Evolutionary conservation across 176 grass and related monocot species (phyloP).

Genomic region (Zoysia pacifica): DNA sequence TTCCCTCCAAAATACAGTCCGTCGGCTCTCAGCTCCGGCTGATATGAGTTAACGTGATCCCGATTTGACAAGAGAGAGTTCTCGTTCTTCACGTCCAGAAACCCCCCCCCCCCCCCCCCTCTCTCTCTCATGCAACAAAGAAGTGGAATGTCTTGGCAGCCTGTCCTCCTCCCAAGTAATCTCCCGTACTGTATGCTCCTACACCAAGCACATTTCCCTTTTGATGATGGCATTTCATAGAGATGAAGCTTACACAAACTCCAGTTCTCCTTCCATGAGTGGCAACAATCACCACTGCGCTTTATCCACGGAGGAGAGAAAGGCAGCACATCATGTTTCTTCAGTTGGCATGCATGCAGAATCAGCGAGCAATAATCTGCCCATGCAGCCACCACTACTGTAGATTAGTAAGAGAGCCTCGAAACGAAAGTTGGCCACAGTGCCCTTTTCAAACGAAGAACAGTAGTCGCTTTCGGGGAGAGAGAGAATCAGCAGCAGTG

Average conservation of each 20-base stretch:
- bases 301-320: conserved; percentile 38
- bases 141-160: conserved; percentile 35
- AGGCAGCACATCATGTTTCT: conserved; percentile 37
- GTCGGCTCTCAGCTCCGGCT: background rate
- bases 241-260: background rate
- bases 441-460: conserved; percentile 38
- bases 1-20: conserved; percentile 7
- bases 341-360: conserved; percentile 45
- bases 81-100: background rate
- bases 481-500: background rate
- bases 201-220: background rate
- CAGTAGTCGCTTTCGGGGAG: conserved; percentile 9
- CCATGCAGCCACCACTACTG: conserved; percentile 26
- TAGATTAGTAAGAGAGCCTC: background rate
- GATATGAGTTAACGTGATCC: background rate
- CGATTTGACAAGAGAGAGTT: conserved; percentile 30
- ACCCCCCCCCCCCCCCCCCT: background rate
- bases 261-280: conserved; percentile 36
- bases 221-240: background rate
- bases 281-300: conserved; percentile 42
- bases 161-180: background rate
- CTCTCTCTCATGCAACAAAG: background rate
- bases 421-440: background rate
- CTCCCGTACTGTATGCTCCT: too few relatives aligned
- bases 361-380: conserved; percentile 38